Evolutionary conservation across 352 stramenopile species (phyloP), one percentile per base, ranked within the genome.

Genomic region (Saprolegnia diclina): DNA sequence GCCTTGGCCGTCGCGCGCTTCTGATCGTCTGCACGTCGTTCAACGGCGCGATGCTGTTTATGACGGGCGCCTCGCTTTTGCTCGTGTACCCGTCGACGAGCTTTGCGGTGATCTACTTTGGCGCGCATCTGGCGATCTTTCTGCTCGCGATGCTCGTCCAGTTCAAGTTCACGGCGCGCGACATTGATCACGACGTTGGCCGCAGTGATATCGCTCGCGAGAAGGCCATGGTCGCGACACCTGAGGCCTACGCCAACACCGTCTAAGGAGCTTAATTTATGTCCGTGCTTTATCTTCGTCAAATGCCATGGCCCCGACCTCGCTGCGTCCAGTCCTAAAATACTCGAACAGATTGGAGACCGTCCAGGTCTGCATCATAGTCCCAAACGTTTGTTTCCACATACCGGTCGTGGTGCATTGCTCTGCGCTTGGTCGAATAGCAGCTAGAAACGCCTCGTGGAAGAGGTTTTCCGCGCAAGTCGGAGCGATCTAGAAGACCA

Each of bases 51-150:
- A 57, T 57, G 52, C 7, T 57, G 52, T 16, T 57, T 16, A 38
- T 57, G 52, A 57, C 16, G 22, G 52, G 7, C 9, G 32, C 16
- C 9, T 57, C 52, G 7, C 16, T 57, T 29, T 16, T 57, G 7
- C 7, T 57, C 22, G 7, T 57, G 32, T 14, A 7, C 7, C 7
- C 16, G 9, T 38, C 52, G 32, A 16, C 7, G 7, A 57, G 16
- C 32, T 57, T 57, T 16, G 52, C 16, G 32, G 52, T 57, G 7
- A 57, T 57, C 32, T 57, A 57, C 32, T 57, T 16, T 57, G 52
- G 52, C 32, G 52, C 22, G 16, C 52, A 57, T 16, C 7, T 16
- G 7, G 22, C 32, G 7, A 57, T 57, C 32, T 57, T 57, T 38
- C 9, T 16, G 7, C 7, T 57, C 7, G 52, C 22, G 16, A 38